Base-by-base conservation (phyloP, 2,329 filamentous ascomycete genomes). In the Fusarium hainanense region DNA sequence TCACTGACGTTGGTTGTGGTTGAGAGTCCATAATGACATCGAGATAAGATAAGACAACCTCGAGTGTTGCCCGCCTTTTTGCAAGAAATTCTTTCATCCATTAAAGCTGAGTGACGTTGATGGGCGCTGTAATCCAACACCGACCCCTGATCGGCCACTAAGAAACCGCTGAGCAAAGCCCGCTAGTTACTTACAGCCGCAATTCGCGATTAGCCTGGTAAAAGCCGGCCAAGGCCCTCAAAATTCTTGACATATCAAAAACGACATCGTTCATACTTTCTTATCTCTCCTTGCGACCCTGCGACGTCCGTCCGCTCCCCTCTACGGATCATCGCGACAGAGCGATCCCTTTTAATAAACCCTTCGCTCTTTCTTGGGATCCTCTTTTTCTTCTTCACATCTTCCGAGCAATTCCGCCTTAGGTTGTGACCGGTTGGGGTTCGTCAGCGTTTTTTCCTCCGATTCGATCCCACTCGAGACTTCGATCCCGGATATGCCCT, bases 401-500 rank as follows among this genome's bases (percentile, higher is more conserved):
- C 44, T 68, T 54, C 58, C 57, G 57, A 55, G 34, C 54, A 56
- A 58, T 58, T 65, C 62, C 54, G 62, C 37, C 34, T 54, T 23
- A 47, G 43, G 49, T 58, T 50, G 69, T 72, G 27, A 72, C 55
- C 52, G 52, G 64, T 58, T 58, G 46, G 37, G 37, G 49, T 51
- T 40, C 18, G 49, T 14, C 42, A 59, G 46, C 58, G 18, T n/a
- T 25, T 47, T 28, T 51, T 65, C 50, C 43, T 58, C 55, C 54
- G 40, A 47, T 28, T 41, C 60, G 30, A 52, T 32, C 50, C 48
- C 16, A 50, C 49, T 25, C 58, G 54, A 48, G 25, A 55, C 44
- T 49, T 40, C 32, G 37, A 40, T 42, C 61, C 48, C 56, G 71
- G 71, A 74, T 56, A 75, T 75, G 73, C 71, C 73, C 71, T 66